Evolutionary conservation across 345 rosid species (phyloP), one percentile per base, ranked within the genome.

Genomic region (Syzygium jambos): DNA sequence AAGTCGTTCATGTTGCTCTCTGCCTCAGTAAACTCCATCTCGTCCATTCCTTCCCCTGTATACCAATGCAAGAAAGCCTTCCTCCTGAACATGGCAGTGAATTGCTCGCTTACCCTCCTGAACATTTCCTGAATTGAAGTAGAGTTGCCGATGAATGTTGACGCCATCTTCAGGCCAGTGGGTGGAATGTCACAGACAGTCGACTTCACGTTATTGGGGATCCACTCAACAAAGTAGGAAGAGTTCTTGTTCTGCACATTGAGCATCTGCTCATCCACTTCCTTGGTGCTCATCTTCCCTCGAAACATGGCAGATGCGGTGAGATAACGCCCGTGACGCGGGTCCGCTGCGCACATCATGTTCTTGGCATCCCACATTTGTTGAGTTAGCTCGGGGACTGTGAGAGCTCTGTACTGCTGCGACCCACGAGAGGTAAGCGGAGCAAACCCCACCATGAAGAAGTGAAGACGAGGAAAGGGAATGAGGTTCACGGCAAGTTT

Each of bases 281-380:
- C 96, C 91, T 94, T 94, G 49, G 96, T 94, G 93, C 96, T 94
- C 96, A 94, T 94, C 87, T 94, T 94, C 9, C 96, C 95, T 25
- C 96, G 93, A 92, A 93, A 95, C 95, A 95, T 93, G 41, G 96
- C 95, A 19, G 96, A 95, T 9, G 96, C 96, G 3, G 96, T 95
- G 59, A 95, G 90, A 88, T 95, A 95, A 0, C 97, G 92, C 34
- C 95, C 97, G 11, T 95, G 97, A 30, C 97, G 88, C 1, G 97
- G 97, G 88, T 95, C 96, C 82, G 97, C 97, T 11, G 97, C 97
- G 51, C 97, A 95, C 97, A 95, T 95, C 96, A 95, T 95, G 89
- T 95, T 95, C 93, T 95, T 95, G 16, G 97, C 52, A 84, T 95
- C 97, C 97, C 97, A 95, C 97, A 95, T 95, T 86, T 95, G 97